phyloP scores from a whole-genome alignment of 106 monocot genomes.

The Posidonia australis region DNA sequence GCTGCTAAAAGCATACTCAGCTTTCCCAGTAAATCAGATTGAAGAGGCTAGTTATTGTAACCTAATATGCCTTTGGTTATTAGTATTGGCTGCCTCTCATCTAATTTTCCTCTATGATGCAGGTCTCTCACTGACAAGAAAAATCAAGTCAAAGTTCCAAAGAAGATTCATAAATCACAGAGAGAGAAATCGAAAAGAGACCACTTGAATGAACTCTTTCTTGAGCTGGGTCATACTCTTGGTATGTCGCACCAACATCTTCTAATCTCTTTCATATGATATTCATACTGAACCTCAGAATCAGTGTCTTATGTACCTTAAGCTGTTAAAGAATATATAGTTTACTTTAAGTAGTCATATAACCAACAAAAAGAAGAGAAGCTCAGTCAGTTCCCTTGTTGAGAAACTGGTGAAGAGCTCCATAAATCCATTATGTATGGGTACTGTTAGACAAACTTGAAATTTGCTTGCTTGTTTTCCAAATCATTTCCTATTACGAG shows the following conservation, averaged over 20 bases:
- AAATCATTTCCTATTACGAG: not conserved
- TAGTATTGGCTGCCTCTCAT: not conserved
- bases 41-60: too few relatives aligned
- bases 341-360: too few relatives aligned
- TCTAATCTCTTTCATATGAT: not conserved
- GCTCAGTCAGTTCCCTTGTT: not conserved
- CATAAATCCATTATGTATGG: not conserved
- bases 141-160: slow-evolving; percentile 40
- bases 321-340: too few relatives aligned
- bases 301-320: too few relatives aligned
- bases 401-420: not conserved
- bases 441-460: not conserved
- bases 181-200: slow-evolving; percentile 85
- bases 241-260: slow-evolving; percentile 25
- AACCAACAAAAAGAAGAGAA: not conserved
- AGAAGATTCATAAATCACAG: slow-evolving; percentile 81
- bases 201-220: slow-evolving; percentile 67
- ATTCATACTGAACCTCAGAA: too few relatives aligned
- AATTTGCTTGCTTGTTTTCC: not conserved
- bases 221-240: slow-evolving; percentile 45
- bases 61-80: not conserved
- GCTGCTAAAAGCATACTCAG: too few relatives aligned
- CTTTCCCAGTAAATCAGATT: too few relatives aligned
- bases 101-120: not conserved
- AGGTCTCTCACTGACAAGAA: slow-evolving; percentile 44